phyloP scores from a whole-genome alignment of 306 rosid genomes.

The Corylus heterophylla region DNA sequence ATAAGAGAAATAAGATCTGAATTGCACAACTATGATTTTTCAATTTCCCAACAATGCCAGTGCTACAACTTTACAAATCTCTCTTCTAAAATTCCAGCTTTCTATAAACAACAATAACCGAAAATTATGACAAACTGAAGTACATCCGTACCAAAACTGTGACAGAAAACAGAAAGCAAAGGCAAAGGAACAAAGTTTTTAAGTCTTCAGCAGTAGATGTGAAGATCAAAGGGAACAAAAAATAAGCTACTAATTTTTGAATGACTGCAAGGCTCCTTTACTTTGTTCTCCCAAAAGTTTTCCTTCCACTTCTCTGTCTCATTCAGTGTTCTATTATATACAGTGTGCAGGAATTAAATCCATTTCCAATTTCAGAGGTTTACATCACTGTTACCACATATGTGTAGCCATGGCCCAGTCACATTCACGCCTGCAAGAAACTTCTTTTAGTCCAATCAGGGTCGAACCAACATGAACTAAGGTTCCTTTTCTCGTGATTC shows the following conservation, averaged over 20 bases:
- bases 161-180: conserved; percentile 28
- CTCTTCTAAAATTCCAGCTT: conserved; percentile 25
- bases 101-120: conserved; percentile 31
- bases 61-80: conserved; percentile 35
- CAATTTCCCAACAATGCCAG: conserved; percentile 21
- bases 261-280: conserved; percentile 26
- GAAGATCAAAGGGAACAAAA: conserved; percentile 17
- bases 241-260: conserved; percentile 31
- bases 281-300: conserved; percentile 15
- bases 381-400: conserved; percentile 7
- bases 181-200: conserved; percentile 23
- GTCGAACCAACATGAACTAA: not conserved
- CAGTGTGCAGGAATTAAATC: conserved; percentile 21
- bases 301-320: conserved; percentile 33
- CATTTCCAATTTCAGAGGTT: conserved; percentile 21
- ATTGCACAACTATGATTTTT: conserved; percentile 7
- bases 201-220: conserved; percentile 30
- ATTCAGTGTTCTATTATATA: conserved; percentile 37
- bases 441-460: conserved; percentile 10
- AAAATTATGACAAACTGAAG: conserved; percentile 34
- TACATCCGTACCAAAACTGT: conserved; percentile 52
- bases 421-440: conserved; percentile 14
- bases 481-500: conserved; percentile 43
- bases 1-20: not conserved
- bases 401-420: conserved; percentile 5